A percentile compares a stretch with the other conserved stretches of the same genome.
phyloP scores from a whole-genome alignment of 768 basidiomycete species.

The Hydnomerulius pinastri region DNA sequence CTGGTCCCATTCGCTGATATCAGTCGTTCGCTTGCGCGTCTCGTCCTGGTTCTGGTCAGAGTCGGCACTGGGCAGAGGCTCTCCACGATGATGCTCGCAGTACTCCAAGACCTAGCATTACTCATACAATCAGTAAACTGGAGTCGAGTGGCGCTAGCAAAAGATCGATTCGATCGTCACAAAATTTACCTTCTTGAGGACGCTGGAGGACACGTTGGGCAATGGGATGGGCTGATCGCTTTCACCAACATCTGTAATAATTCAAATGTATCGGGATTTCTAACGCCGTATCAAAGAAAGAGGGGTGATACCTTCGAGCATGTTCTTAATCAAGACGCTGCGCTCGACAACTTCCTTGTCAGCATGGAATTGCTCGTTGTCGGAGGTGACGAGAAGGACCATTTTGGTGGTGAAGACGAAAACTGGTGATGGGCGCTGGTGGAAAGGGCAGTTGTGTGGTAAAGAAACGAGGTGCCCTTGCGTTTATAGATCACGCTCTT shows the following conservation, averaged over 20 bases:
- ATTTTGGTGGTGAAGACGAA: conserved; percentile 40
- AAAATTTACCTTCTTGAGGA: conserved; percentile 79
- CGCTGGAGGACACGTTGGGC: conserved; percentile 91
- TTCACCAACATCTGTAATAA: conserved; percentile 81
- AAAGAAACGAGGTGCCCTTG: background rate
- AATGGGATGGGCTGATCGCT: conserved; percentile 92
- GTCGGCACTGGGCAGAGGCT: conserved; percentile 89
- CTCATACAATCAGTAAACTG: conserved; percentile 1
- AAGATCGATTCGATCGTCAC: conserved; percentile 2
- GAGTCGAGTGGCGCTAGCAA: background rate
- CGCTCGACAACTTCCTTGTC: conserved; percentile 96
- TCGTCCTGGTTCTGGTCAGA: conserved; percentile 85
- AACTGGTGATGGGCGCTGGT: background rate
- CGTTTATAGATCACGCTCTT: conserved; percentile 6
- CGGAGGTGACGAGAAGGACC: conserved; percentile 90
- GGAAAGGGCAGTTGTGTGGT: background rate
- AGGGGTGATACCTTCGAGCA: conserved; percentile 83
- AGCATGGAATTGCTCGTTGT: conserved; percentile 91
- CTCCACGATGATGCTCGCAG: conserved; percentile 98
- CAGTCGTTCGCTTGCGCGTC: conserved; percentile 95
- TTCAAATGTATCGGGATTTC: background rate
- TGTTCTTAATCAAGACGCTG: conserved; percentile 97
- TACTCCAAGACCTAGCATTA: conserved; percentile 86
- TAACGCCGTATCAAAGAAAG: background rate
- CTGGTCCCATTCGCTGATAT: conserved; percentile 99